Evolutionary conservation across 2,329 filamentous ascomycete species (phyloP).

Genomic region (Talaromyces sp.): DNA sequence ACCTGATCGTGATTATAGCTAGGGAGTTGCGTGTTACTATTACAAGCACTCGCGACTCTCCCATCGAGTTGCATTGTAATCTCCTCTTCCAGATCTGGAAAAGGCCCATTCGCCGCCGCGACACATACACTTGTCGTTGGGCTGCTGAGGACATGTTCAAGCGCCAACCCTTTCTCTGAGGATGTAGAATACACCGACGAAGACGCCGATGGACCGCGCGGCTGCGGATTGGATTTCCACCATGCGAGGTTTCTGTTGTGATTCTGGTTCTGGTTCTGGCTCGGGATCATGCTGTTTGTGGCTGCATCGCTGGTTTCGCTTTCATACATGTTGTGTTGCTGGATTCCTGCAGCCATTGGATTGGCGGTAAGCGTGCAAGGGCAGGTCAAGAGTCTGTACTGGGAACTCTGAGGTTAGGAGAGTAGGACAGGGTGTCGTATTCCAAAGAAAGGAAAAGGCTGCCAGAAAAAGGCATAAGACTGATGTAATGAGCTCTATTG

Average conservation of each 20-base stretch:
- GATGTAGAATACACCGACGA: slow-evolving; percentile 8
- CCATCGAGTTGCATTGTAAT: neutral
- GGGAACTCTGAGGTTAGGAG: neutral
- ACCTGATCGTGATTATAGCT: neutral
- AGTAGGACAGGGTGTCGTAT: neutral
- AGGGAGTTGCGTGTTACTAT: neutral
- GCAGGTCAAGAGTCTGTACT: neutral
- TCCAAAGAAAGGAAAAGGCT: neutral
- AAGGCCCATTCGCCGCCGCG: neutral
- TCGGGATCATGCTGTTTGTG: neutral
- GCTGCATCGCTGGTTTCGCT: neutral
- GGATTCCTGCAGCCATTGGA: neutral
- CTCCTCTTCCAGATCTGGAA: neutral
- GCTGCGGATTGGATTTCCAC: neutral
- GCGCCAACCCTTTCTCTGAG: neutral
- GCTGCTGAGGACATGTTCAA: neutral
- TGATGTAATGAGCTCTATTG: slow-evolving; percentile 8
- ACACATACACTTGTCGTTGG: neutral
- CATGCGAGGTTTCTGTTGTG: neutral
- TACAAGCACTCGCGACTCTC: neutral
- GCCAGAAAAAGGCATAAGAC: neutral
- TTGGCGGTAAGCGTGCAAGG: neutral
- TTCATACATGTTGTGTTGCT: neutral
- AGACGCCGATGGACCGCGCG: neutral
- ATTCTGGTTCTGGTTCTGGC: neutral